Conservation (phyloP, 495 filamentous ascomycete genomes). For the Aspergillus sclerotioniger region DNA sequence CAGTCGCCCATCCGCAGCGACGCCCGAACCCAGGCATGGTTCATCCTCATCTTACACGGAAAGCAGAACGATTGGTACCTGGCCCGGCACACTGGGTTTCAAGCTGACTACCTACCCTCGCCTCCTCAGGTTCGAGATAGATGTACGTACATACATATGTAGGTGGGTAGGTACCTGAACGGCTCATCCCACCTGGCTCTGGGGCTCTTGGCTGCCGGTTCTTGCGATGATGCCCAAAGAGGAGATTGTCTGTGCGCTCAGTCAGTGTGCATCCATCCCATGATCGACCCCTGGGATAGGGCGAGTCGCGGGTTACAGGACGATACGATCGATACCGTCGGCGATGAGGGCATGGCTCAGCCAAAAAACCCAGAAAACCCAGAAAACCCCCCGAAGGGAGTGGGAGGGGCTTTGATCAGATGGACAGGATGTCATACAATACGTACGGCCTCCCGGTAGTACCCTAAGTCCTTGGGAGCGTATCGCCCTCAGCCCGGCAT, state of each 20-base stretch:
- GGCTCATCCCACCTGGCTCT: background rate
- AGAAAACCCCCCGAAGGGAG: background rate
- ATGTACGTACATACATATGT: conserved; percentile 4
- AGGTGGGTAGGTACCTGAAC: conserved; percentile 13
- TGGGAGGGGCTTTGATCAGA: conserved; percentile 27
- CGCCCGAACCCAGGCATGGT: background rate
- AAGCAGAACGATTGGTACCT: conserved; percentile 16
- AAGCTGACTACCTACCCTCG: background rate
- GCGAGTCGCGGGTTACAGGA: conserved; percentile 14
- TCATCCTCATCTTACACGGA: conserved; percentile 9
- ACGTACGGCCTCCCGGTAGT: conserved; percentile 1
- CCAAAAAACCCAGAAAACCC: background rate
- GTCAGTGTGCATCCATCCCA: conserved; percentile 24
- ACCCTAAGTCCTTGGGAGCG: background rate
- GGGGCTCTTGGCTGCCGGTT: conserved; percentile 1
- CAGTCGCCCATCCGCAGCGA: background rate
- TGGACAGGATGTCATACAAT: conserved; percentile 26
- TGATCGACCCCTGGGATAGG: conserved; percentile 22
- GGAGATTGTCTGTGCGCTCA: conserved; percentile 21
- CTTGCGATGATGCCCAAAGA: conserved; percentile 22
- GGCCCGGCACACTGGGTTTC: conserved; percentile 1
- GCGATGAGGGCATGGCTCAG: conserved; percentile 2
- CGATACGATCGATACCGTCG: conserved; percentile 14
- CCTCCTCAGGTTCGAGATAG: background rate
- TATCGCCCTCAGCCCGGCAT: conserved; percentile 8